Base-by-base conservation (phyloP, 2,329 filamentous ascomycete genomes). In the Zalaria sp. region DNA sequence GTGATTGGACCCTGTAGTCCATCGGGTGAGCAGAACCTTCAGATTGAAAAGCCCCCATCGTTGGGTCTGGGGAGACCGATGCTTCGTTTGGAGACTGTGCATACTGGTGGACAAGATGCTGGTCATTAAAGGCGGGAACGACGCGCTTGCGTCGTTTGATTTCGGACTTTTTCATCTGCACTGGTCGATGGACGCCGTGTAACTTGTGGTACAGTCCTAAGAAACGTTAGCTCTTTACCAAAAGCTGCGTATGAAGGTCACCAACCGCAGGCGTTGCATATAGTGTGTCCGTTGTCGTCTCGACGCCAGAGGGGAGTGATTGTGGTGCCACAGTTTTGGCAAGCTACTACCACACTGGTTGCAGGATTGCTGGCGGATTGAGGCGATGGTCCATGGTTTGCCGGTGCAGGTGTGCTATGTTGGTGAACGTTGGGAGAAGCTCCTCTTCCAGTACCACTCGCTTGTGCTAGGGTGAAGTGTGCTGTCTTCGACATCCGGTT, bases 81-180 rank as follows among this genome's bases (percentile, higher is more conserved):
- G 63, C 61, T 11, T 55, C 60, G 29, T 60, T 59, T 3, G 63
- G 61, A 7, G 61, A 34, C 26, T 54, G 10, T 52, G 59, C 27
- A 25, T 38, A 39, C 25, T 46, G 38, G 55, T 61, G 42, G 42
- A 39, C 43, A 8, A 61, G 61, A 37, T 67, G 67, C 41, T 64
- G 61, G 43, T 68, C 68, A 42, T 66, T 61, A 26, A 76, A 67
- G 11, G 83, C 86, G 11, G 89, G 88, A 35, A 96, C 88, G 4
- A 96, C 87, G 44, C 91, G 80, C 69, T 96, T 96, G 46, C 91
- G 75, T 47, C 91, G 77, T 63, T 98, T 96, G 60, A 98, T 98
- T 26, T 93, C 83, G 3, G 86, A 83, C 61, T 95, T 96, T 63
- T 96, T 98, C 91, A 98, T 96, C n/a, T 86, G 86, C 4, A 91